Evolutionary conservation across 2,329 filamentous ascomycete species (phyloP).

Genomic region (Stromatinia cepivora): DNA sequence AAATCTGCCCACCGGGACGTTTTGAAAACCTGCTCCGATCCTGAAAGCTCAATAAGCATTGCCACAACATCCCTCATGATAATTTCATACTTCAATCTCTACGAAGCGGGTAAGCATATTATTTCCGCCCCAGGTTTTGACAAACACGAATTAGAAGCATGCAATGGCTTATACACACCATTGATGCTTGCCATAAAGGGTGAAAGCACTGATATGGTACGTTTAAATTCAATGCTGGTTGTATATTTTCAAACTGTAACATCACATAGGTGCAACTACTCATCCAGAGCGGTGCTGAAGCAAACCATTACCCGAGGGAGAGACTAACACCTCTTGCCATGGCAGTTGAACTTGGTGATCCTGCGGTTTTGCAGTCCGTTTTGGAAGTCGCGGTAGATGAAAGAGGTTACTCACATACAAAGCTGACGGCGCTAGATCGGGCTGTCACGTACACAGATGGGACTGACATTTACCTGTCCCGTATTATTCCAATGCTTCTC

Average conservation of each 20-base stretch:
- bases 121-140: background rate
- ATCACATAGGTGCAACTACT: background rate
- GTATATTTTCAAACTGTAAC: background rate
- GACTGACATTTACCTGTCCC: rapidly evolving
- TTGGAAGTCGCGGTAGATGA: background rate
- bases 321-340: background rate
- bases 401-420: rapidly evolving
- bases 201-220: background rate
- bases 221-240: background rate
- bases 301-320: no score
- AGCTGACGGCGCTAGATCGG: background rate
- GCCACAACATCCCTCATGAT: background rate
- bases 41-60: background rate
- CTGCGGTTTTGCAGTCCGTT: background rate
- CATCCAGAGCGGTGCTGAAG: background rate
- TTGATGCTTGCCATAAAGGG: background rate
- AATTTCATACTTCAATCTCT: background rate
- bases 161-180: background rate
- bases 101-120: background rate
- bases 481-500: background rate
- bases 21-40: no score
- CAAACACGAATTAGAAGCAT: background rate
- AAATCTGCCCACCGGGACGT: no score
- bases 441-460: background rate
- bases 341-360: background rate